Conservation (phyloP, 495 filamentous ascomycete genomes). For the Peziza echinospora region DNA sequence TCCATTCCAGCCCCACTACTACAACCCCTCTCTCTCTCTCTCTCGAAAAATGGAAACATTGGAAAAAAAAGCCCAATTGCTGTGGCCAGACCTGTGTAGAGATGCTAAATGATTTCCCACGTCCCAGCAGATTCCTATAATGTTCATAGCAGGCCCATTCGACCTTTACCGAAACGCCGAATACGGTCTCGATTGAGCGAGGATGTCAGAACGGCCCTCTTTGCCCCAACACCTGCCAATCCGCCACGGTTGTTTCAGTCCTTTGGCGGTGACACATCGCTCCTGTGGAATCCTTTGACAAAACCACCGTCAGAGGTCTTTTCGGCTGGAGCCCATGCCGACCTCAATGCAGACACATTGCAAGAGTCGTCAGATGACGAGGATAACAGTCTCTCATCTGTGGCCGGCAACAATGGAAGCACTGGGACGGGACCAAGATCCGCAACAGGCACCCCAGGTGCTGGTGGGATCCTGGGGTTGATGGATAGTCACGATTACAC, state of each 20-base stretch:
- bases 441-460: conserved; percentile 5
- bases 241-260: conserved; percentile 54
- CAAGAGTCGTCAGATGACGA: conserved; percentile 18
- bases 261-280: conserved; percentile 29
- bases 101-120: no score
- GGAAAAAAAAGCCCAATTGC: no score
- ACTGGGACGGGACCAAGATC: background rate
- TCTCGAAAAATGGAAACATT: no score
- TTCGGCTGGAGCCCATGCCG: conserved; percentile 8
- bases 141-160: conserved; percentile 42
- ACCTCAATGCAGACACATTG: conserved; percentile 5
- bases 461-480: conserved; percentile 12
- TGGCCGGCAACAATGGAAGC: background rate
- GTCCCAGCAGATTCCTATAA: background rate
- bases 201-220: conserved; percentile 60
- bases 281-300: background rate
- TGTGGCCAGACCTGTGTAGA: no score
- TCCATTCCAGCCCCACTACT: conserved; percentile 4
- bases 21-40: conserved; percentile 5
- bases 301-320: conserved; percentile 20
- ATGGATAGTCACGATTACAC: conserved; percentile 88
- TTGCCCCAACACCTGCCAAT: conserved; percentile 44
- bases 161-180: conserved; percentile 71
- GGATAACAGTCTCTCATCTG: conserved; percentile 3
- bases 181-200: conserved; percentile 72